Evolutionary conservation across 1,284 basidiomycete genomes (phyloP), one percentile per base, ranked within the genome.

Genomic region (Papiliotrema fonsecae): DNA sequence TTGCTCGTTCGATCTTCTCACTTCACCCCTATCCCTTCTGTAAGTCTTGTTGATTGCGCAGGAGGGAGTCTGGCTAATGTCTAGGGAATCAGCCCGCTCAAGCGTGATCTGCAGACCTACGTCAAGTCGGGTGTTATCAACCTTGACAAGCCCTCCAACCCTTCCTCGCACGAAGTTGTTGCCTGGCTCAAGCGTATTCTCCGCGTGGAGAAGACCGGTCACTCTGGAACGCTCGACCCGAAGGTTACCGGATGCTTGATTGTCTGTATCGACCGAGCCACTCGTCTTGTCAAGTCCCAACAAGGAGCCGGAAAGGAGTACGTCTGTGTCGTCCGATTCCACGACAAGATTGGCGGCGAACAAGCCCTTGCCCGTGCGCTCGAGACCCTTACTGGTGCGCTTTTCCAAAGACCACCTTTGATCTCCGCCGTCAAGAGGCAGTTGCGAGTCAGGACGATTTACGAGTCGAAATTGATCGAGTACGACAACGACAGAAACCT

Each of bases 141-240:
- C 78, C 81, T 98, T 61, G 96, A 99, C 82, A 99, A 99, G 74
- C 96, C 96, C 24, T 97, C 94, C 42, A 99, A 98, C 77, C 96
- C 96, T 7, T 98, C 96, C 4, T 97, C 94, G n/a, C 96, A 99
- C 77, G 96, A 99, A 79, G 96, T 99, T 49, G 96, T 99, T 57
- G 96, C 96, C 16, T 99, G 96, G 96, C 77, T 99, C 57, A 82
- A 94, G 62, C 83, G 96, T 25, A 99, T 99, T 60, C 76, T 99
- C 45, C 85, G 94, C 25, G 88, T 88, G 30, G 94, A 98, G 75
- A 98, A 99, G 78, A 99, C 96, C 0, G 96, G 94, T 45, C 64
- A 67, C 47, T 64, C 61, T 4, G 64, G 64, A 37, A 98, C 94
- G 39, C 82, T 98, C 48, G 96, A 99, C 75, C 96, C 96, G 45